phyloP scores from a whole-genome alignment of 768 basidiomycete genomes.

The Naematelia aurantialba region DNA sequence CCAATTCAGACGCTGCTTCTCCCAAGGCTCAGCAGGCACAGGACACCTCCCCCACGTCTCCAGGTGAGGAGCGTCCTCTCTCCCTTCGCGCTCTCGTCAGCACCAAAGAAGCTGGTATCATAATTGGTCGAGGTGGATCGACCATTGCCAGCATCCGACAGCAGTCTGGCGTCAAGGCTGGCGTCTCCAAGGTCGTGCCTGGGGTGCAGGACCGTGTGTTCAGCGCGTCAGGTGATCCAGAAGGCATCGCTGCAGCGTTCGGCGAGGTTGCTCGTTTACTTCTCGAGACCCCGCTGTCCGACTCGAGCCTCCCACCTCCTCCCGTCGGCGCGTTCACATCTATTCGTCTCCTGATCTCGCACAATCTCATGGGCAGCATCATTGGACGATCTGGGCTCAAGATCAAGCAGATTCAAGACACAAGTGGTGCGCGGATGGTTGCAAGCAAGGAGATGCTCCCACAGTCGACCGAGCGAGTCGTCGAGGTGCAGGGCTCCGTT shows the following conservation, averaged over 20 bases:
- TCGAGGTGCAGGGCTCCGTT: slow-evolving; percentile 91
- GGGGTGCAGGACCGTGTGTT: slow-evolving; percentile 98
- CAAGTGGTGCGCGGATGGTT: slow-evolving; percentile 94
- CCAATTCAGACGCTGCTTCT: slow-evolving; percentile 27
- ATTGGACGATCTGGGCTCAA: slow-evolving; percentile 94
- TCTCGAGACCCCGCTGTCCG: slow-evolving; percentile 66
- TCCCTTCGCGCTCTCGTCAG: slow-evolving; percentile 92
- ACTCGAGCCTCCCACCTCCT: slow-evolving; percentile 64
- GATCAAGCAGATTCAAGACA: slow-evolving; percentile 98
- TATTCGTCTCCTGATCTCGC: slow-evolving; percentile 94
- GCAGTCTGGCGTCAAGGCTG: slow-evolving; percentile 93
- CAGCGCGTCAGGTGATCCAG: slow-evolving; percentile 85
- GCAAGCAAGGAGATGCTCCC: slow-evolving; percentile 99
- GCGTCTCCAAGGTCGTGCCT: slow-evolving; percentile 96
- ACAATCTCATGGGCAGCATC: slow-evolving; percentile 98
- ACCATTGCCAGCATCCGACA: slow-evolving; percentile 96
- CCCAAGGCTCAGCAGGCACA: slow-evolving; percentile 33
- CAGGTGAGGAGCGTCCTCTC: slow-evolving; percentile 50
- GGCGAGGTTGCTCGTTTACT: slow-evolving; percentile 89
- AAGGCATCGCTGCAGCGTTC: slow-evolving; percentile 94
- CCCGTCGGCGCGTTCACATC: slow-evolving; percentile 69
- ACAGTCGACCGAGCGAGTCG: slow-evolving; percentile 97
- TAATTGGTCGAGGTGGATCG: slow-evolving; percentile 76
- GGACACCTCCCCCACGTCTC: slow-evolving; percentile 14
- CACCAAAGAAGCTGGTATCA: slow-evolving; percentile 68